These are phyloP conservation scores for Mycotypha africana DNA, from an alignment of 371 early-diverging fungal species.

Conservation along the genomic window DNA sequence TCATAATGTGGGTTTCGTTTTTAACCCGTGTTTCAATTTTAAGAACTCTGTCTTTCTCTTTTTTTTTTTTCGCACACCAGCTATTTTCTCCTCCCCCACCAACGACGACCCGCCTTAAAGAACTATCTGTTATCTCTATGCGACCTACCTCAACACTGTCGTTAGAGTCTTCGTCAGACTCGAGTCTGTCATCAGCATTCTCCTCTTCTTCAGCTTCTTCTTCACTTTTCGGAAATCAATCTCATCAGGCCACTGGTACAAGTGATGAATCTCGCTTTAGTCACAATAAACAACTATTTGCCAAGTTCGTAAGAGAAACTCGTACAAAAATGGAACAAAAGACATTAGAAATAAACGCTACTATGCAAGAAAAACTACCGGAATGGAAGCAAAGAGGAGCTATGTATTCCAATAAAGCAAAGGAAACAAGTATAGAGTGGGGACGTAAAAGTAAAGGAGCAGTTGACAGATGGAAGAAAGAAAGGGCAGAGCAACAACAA, in stretches of 20 bases:
- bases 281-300: conserved; percentile 3
- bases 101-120: too few species aligned
- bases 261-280: background rate
- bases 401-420: conserved; percentile 38
- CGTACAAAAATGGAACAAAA: conserved; percentile 37
- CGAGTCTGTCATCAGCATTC: conserved; percentile 12
- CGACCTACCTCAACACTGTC: too few species aligned
- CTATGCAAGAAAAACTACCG: conserved; percentile 41
- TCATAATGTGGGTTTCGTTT: too few species aligned
- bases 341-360: conserved; percentile 39
- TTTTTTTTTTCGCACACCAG: too few species aligned
- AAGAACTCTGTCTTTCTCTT: too few species aligned
- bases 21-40: too few species aligned
- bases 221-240: too few species aligned
- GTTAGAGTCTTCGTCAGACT: too few species aligned
- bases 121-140: too few species aligned
- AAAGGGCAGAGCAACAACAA: conserved; percentile 25
- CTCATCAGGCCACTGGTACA: too few species aligned
- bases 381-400: conserved; percentile 41
- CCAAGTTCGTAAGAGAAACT: conserved; percentile 27
- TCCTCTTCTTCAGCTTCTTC: conserved; percentile 1
- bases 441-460: conserved; percentile 41
- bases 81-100: too few species aligned
- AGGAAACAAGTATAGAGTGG: conserved; percentile 47
- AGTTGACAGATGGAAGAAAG: conserved; percentile 50